These are phyloP conservation scores for Helicostylum pulchrum DNA, from an alignment of 192 early-diverging fungal species.

Conservation along the genomic window DNA sequence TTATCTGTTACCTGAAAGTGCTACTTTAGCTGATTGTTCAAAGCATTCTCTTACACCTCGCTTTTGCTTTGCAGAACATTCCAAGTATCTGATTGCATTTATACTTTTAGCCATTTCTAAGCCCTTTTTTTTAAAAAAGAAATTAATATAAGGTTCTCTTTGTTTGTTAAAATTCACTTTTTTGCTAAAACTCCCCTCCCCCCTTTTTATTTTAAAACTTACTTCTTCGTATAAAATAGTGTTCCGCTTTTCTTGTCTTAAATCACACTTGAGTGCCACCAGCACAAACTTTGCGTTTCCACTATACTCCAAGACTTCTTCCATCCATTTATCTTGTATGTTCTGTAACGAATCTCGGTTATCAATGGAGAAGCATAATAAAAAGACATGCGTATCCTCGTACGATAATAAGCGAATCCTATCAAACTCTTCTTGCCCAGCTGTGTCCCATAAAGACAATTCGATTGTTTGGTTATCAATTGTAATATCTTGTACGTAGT, in stretches of 20 bases:
- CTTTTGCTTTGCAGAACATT: conserved; percentile 39
- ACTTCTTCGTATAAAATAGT: conserved; percentile 34
- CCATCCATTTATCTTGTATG: conserved; percentile 26
- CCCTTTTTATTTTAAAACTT: no score
- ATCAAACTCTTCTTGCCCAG: conserved; percentile 37
- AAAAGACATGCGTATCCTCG: conserved; percentile 24
- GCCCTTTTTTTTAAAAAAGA: conserved; percentile 14
- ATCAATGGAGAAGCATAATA: conserved; percentile 34
- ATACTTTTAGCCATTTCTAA: conserved; percentile 21
- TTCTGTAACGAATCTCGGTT: conserved; percentile 33
- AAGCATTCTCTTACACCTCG: conserved; percentile 34
- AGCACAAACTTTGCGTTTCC: conserved; percentile 26
- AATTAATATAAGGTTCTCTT: no score
- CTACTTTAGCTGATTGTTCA: conserved; percentile 31
- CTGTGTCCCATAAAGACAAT: conserved; percentile 43
- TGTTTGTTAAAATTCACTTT: no score
- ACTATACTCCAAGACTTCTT: conserved; percentile 24
- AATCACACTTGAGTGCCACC: conserved; percentile 35
- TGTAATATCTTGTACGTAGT: conserved; percentile 35
- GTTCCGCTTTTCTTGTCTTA: conserved; percentile 16
- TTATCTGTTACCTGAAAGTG: conserved; percentile 24
- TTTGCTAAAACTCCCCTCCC: no score
- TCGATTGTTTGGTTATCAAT: conserved; percentile 36
- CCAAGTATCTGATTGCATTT: conserved; percentile 33
- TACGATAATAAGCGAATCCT: conserved; percentile 22